Conservation (phyloP, 1,139 yeast species). For the Kodamaea alishanica region DNA sequence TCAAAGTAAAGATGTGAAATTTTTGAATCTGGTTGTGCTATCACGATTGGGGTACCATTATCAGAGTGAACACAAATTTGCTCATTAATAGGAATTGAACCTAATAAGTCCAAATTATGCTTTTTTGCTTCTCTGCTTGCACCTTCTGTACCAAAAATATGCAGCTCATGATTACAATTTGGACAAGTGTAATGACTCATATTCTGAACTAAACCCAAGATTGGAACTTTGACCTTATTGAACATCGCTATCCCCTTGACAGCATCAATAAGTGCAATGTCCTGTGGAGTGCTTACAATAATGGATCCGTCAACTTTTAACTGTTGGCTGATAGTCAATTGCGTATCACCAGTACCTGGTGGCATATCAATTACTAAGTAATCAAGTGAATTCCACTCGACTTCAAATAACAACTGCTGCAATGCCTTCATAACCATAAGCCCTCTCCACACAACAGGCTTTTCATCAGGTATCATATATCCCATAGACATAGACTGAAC, state of each 20-base stretch:
- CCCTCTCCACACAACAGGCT: slow-evolving; percentile 85
- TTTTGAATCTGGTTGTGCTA: slow-evolving; percentile 38
- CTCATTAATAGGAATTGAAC: slow-evolving; percentile 64
- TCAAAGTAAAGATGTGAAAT: slow-evolving; percentile 39
- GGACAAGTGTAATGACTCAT: slow-evolving; percentile 81
- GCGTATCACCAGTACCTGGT: slow-evolving; percentile 91
- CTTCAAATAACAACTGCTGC: slow-evolving; percentile 78
- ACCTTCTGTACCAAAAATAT: slow-evolving; percentile 71
- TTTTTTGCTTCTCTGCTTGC: slow-evolving; percentile 55
- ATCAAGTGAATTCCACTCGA: slow-evolving; percentile 73
- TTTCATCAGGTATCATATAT: slow-evolving; percentile 61
- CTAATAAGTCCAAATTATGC: slow-evolving; percentile 51
- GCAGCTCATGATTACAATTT: slow-evolving; percentile 68
- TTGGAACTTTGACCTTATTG: slow-evolving; percentile 67
- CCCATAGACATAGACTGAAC: slow-evolving; percentile 90
- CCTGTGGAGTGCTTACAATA: slow-evolving; percentile 85
- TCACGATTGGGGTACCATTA: slow-evolving; percentile 59
- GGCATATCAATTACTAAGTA: slow-evolving; percentile 79
- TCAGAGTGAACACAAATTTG: slow-evolving; percentile 63
- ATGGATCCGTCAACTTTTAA: slow-evolving; percentile 75
- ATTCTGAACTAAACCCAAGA: slow-evolving; percentile 75
- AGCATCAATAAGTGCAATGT: slow-evolving; percentile 78
- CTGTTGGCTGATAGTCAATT: slow-evolving; percentile 75
- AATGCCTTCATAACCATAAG: slow-evolving; percentile 83
- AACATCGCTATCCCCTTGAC: slow-evolving; percentile 80